Conservation (phyloP, 164 flowering plant species). For the Malania oleifera region DNA sequence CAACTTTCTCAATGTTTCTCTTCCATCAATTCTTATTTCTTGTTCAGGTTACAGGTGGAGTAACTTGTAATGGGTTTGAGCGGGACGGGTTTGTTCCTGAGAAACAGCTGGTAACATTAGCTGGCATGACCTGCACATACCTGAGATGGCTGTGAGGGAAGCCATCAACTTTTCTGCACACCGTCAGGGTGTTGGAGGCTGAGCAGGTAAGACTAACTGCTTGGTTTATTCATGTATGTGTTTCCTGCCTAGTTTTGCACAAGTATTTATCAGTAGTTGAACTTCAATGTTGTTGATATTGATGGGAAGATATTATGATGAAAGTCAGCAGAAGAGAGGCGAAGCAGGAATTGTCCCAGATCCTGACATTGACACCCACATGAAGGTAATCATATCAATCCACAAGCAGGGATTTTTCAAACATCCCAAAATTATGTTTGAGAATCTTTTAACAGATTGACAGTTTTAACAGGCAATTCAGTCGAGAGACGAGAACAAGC, state of each 20-base stretch:
- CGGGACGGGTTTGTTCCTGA: constrained; percentile 60
- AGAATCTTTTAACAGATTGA: neutral
- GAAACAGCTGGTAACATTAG: constrained; percentile 62
- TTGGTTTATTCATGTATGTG: too few relatives aligned
- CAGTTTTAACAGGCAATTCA: constrained; percentile 43
- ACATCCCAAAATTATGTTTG: too few relatives aligned
- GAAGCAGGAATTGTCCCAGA: constrained; percentile 52
- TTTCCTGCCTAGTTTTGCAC: too few relatives aligned
- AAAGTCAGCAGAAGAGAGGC: constrained; percentile 47
- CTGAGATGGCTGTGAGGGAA: constrained; percentile 68
- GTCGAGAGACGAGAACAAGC: constrained; percentile 35
- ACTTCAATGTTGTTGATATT: neutral
- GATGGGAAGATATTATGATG: constrained; percentile 31
- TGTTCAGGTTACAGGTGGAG: constrained; percentile 39
- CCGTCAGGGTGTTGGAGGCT: constrained; percentile 53
- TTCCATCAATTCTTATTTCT: neutral
- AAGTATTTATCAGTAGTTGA: too few relatives aligned
- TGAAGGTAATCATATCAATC: constrained; percentile 38
- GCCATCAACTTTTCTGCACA: constrained; percentile 57
- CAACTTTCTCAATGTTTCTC: neutral
- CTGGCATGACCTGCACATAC: constrained; percentile 52
- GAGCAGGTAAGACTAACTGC: constrained; percentile 35
- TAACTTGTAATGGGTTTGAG: constrained; percentile 48
- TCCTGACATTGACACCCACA: constrained; percentile 41
- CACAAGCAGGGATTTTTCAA: neutral